Evolutionary conservation across 2,329 filamentous ascomycete genomes (phyloP).

Genomic region (Colletotrichum destructivum): DNA sequence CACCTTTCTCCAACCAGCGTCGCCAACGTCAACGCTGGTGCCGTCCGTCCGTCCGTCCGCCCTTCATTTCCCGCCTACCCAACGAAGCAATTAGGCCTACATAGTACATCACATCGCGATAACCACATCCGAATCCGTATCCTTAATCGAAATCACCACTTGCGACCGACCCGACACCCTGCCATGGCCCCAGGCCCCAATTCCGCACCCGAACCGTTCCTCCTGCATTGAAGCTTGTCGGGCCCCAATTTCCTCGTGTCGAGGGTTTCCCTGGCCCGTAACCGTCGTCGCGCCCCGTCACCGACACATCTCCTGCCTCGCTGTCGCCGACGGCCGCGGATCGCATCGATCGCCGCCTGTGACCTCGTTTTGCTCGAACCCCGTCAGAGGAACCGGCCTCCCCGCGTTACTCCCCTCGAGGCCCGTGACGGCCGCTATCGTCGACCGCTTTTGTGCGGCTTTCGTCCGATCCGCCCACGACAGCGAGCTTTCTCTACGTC

Average conservation of each 20-base stretch:
- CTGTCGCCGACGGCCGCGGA: slow-evolving; percentile 17
- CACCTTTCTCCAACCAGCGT: slow-evolving; percentile 38
- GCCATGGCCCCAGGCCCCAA: slow-evolving; percentile 37
- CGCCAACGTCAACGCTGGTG: slow-evolving; percentile 37
- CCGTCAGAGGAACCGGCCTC: not conserved
- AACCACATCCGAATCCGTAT: slow-evolving; percentile 36
- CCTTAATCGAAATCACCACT: slow-evolving; percentile 23
- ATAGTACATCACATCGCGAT: slow-evolving; percentile 16
- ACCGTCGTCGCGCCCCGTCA: slow-evolving; percentile 34
- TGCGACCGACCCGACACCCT: slow-evolving; percentile 17
- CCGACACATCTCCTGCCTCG: slow-evolving; percentile 24
- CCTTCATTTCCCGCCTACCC: slow-evolving; percentile 40
- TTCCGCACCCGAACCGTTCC: slow-evolving; percentile 28
- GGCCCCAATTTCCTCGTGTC: slow-evolving; percentile 34
- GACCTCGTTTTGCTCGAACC: not conserved
- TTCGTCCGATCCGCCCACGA: slow-evolving; percentile 39
- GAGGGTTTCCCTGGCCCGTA: slow-evolving; percentile 38
- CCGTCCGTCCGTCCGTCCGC: slow-evolving; percentile 16
- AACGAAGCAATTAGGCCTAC: slow-evolving; percentile 28
- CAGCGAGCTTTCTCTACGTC: slow-evolving; percentile 32
- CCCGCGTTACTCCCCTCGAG: slow-evolving; percentile 18
- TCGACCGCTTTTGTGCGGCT: slow-evolving; percentile 18
- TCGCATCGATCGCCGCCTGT: not conserved
- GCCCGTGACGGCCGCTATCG: slow-evolving; percentile 34
- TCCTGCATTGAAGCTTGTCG: slow-evolving; percentile 38